These are phyloP conservation scores for Pichia sporocuriosa DNA, from an alignment of 805 yeast genomes.

Conservation along the genomic window DNA sequence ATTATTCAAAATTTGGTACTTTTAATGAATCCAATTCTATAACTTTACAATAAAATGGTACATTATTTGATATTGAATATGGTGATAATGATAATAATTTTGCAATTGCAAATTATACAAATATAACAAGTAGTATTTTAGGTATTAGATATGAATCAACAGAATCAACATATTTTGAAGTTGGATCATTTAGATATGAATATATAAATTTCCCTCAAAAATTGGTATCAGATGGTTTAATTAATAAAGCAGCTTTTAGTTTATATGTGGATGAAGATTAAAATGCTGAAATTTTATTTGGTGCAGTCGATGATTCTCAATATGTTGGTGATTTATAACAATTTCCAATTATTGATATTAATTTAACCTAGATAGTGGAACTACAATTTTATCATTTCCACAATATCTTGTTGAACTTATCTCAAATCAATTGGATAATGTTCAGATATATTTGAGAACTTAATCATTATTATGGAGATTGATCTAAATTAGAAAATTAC, in stretches of 20 bases:
- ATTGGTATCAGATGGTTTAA: conserved; percentile 50
- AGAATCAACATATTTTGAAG: conserved; percentile 45
- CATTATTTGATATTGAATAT: conserved; percentile 37
- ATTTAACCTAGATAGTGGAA: conserved; percentile 40
- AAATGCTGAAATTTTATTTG: conserved; percentile 53
- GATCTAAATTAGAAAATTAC: conserved; percentile 23
- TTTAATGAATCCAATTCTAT: conserved; percentile 24
- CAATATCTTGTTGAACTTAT: conserved; percentile 17
- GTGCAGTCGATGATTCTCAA: conserved; percentile 61
- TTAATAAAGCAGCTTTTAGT: conserved; percentile 50
- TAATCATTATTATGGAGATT: conserved; percentile 40
- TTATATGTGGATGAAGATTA: conserved; percentile 42
- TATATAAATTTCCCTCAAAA: conserved; percentile 62
- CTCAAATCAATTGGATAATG: conserved; percentile 26
- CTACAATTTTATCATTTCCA: conserved; percentile 41
- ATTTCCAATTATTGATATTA: conserved; percentile 1
- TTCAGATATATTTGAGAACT: conserved; percentile 33
- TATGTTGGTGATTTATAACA: conserved; percentile 43
- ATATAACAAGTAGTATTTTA: conserved; percentile 59
- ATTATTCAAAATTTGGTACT: not conserved
- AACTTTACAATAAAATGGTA: conserved; percentile 31
- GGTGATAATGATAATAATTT: conserved; percentile 50
- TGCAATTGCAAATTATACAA: conserved; percentile 63
- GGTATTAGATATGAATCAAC: conserved; percentile 65
- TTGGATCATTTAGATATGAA: conserved; percentile 23